Evolutionary conservation across 805 yeast genomes (phyloP).

Genomic region (Wickerhamomyces canadensis): DNA sequence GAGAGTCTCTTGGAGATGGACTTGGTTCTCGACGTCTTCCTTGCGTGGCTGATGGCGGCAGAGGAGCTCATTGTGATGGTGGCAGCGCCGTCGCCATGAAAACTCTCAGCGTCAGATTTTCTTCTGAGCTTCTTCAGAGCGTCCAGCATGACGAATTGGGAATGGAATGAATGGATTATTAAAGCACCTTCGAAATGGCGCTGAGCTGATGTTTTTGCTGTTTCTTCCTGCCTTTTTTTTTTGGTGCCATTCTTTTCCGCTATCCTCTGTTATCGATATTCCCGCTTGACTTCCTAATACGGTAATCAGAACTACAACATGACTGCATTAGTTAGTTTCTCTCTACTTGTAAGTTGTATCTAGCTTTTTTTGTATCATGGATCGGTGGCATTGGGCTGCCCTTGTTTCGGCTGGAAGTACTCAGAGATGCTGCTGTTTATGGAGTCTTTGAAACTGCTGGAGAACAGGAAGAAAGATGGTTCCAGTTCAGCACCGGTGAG

Average conservation of each 20-base stretch:
- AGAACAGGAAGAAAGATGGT: not conserved
- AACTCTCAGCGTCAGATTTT: conserved; percentile 4
- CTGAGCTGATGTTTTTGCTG: not conserved
- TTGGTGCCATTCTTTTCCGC: no score
- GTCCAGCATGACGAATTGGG: not conserved
- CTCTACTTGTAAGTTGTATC: no score
- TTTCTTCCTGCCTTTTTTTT: no score
- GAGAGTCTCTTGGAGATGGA: conserved; percentile 13
- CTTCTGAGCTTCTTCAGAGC: conserved; percentile 7
- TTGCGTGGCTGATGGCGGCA: not conserved
- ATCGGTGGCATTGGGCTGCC: not conserved
- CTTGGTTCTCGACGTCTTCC: conserved; percentile 9
- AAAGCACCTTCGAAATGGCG: no score
- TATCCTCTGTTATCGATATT: no score
- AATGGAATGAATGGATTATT: no score
- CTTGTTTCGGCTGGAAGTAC: no score
- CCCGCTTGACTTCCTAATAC: conserved; percentile 8
- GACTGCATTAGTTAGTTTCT: not conserved
- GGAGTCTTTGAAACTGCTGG: not conserved
- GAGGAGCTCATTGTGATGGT: no score
- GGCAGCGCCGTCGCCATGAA: not conserved
- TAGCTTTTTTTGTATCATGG: no score
- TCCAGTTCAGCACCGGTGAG: not conserved
- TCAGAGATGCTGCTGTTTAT: no score
- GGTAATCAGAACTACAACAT: not conserved